Evolutionary conservation across 2,329 filamentous ascomycete species (phyloP).

Genomic region (Cryphonectria japonica): DNA sequence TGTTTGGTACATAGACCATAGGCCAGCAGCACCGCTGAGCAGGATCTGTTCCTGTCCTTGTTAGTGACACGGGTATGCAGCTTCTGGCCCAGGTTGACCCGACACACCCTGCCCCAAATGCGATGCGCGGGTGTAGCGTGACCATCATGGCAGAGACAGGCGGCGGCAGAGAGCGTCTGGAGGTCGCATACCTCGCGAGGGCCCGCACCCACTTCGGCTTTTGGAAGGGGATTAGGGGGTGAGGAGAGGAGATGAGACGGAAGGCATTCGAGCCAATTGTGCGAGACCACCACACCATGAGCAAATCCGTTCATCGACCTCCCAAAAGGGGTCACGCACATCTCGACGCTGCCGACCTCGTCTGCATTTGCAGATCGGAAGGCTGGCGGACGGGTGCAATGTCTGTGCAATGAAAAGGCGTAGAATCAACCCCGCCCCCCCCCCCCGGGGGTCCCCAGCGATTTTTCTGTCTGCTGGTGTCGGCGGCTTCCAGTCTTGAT

Average conservation of each 20-base stretch:
- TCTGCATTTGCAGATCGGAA: conserved; percentile 27
- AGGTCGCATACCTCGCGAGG: conserved; percentile 19
- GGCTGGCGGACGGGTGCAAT: neutral
- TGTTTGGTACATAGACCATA: neutral
- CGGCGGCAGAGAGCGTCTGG: conserved; percentile 1
- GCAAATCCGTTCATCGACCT: conserved; percentile 21
- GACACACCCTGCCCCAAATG: neutral
- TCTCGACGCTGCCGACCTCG: conserved; percentile 17
- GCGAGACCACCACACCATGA: conserved; percentile 21
- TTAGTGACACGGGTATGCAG: conserved; percentile 20
- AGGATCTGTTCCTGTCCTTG: neutral
- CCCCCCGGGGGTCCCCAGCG: neutral
- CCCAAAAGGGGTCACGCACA: conserved; percentile 28
- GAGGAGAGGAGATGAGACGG: conserved; percentile 18
- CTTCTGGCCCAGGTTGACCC: neutral
- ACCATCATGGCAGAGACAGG: conserved; percentile 3
- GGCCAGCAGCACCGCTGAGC: neutral
- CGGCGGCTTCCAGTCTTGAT: neutral
- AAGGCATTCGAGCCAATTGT: conserved; percentile 24
- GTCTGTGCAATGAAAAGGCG: neutral
- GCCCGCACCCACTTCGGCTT: conserved; percentile 29
- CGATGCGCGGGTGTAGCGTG: conserved; percentile 8
- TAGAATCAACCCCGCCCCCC: no score
- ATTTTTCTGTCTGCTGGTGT: neutral
- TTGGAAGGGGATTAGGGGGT: conserved; percentile 8